Base-by-base conservation (phyloP, 1,284 basidiomycete species). In the Prillingera fragicola region DNA sequence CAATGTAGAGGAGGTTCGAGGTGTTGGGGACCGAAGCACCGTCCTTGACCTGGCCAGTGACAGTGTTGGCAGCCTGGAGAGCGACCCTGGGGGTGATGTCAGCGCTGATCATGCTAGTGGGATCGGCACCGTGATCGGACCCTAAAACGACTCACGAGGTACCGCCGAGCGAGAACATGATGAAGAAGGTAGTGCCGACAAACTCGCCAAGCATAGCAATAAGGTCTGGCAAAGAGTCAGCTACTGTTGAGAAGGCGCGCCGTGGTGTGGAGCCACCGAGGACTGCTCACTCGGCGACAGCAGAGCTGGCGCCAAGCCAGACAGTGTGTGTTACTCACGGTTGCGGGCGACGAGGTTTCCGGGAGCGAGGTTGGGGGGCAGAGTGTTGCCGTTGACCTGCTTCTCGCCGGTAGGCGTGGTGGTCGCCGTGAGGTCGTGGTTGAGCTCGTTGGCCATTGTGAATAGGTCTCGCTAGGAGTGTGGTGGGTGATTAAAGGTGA, bases 151-250 rank as follows among this genome's bases (percentile, higher is more conserved):
- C 59, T 57, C 38, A 68, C 65, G 64, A 70, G 37, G 70, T 71
- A 3, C 67, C 70, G 10, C 67, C 70, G 23, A 70, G 52, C 25
- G 70, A 64, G 45, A 72, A 65, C 46, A 71, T 63, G 45, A 74
- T 59, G 57, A 73, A 73, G 27, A 75, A 54, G 24, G 70, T 67
- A 1, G 74, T 75, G 15, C 74, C 74, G 24, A 73, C 69, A 18
- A 69, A 75, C 54, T 76, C 74, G 43, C 73, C 72, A 8, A 74
- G 49, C 50, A 71, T 69, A 17, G 73, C 73, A 39, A 74, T 63
- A 23, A 67, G 44, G 43, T 73, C 65, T 67, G 52, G n/a, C n/a
- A n/a, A n/a, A n/a, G n/a, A n/a, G n/a, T n/a, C n/a, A n/a, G n/a
- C n/a, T n/a, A n/a, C n/a, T n/a, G n/a, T n/a, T n/a, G n/a, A n/a